Evolutionary conservation across 2,329 filamentous ascomycete genomes (phyloP).

Genomic region (Akanthomyces dipterigenus): DNA sequence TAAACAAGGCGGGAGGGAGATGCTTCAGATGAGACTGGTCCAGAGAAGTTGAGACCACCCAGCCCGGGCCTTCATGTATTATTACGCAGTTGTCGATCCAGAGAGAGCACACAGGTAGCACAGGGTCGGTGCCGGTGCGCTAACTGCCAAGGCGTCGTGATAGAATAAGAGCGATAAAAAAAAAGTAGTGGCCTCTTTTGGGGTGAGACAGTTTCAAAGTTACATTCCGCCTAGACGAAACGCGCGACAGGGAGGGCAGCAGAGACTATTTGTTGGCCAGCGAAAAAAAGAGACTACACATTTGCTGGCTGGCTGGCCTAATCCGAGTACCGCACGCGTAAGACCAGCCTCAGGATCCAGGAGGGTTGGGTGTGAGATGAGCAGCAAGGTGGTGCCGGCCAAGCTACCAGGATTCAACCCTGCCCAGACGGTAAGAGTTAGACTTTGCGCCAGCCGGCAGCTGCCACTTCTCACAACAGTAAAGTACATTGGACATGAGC

Average conservation of each 20-base stretch:
- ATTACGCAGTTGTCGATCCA: slow-evolving; percentile 9
- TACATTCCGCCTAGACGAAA: slow-evolving; percentile 8
- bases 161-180: neutral
- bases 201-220: slow-evolving; percentile 13
- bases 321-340: slow-evolving; percentile 10
- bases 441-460: neutral
- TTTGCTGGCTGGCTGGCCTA: neutral
- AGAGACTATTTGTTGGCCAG: slow-evolving; percentile 2
- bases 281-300: neutral
- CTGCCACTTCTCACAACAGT: neutral
- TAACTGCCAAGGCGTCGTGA: slow-evolving; percentile 10
- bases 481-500: slow-evolving; percentile 1
- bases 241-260: slow-evolving; percentile 5
- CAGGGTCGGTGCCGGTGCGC: neutral
- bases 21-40: slow-evolving; percentile 16
- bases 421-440: neutral
- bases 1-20: slow-evolving; percentile 19
- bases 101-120: neutral
- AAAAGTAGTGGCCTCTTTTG: neutral
- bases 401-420: neutral
- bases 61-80: slow-evolving; percentile 3
- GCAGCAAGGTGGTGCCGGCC: neutral
- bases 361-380: slow-evolving; percentile 7
- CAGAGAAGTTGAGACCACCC: neutral
- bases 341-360: neutral